These are phyloP conservation scores for Raffaelea arxii DNA, from an alignment of 2,329 filamentous ascomycete species.

Conservation along the genomic window DNA sequence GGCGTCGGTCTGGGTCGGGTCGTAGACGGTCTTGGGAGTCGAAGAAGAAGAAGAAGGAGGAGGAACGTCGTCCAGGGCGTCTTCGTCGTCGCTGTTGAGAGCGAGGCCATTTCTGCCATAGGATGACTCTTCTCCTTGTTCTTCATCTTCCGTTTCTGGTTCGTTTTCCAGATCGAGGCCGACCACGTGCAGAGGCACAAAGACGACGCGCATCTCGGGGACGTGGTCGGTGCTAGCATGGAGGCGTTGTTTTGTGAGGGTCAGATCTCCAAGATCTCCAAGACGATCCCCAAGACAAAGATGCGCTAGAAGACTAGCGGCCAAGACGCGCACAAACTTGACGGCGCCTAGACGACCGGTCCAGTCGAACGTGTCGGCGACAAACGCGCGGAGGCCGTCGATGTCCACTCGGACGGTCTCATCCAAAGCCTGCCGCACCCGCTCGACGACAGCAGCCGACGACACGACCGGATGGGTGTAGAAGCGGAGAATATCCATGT, in stretches of 20 bases:
- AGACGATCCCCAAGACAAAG: slow-evolving; percentile 25
- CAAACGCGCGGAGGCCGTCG: slow-evolving; percentile 60
- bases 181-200: slow-evolving; percentile 66
- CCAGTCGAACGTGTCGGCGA: slow-evolving; percentile 80
- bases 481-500: slow-evolving; percentile 67
- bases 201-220: slow-evolving; percentile 70
- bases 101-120: slow-evolving; percentile 45
- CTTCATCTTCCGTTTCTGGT: slow-evolving; percentile 29
- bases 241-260: slow-evolving; percentile 47
- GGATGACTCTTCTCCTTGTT: no score
- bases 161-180: slow-evolving; percentile 67
- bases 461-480: slow-evolving; percentile 87
- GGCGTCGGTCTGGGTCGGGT: slow-evolving; percentile 56
- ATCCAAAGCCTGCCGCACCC: slow-evolving; percentile 37
- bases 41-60: no score
- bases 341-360: slow-evolving; percentile 64
- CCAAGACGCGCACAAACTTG: slow-evolving; percentile 74
- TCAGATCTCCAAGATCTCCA: background rate
- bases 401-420: slow-evolving; percentile 42
- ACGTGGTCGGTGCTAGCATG: slow-evolving; percentile 68
- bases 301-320: slow-evolving; percentile 63
- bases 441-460: slow-evolving; percentile 41
- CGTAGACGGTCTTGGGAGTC: no score
- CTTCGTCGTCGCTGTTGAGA: slow-evolving; percentile 59
- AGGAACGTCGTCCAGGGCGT: no score